These are phyloP conservation scores for Purshia tridentata DNA, from an alignment of 306 rosid species.

Conservation along the genomic window DNA sequence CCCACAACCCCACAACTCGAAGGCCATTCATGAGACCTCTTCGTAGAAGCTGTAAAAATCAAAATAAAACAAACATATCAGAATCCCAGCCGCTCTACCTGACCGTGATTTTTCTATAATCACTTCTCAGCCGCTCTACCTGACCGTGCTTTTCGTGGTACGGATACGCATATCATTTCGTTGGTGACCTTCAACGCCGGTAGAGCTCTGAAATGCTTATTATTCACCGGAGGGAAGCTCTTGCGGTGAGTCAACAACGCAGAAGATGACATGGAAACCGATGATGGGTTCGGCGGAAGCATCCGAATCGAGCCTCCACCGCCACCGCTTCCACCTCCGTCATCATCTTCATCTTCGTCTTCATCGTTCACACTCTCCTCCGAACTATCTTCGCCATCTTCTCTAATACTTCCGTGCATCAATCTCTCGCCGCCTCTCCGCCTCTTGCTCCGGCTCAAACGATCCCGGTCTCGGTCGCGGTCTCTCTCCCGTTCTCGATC, in stretches of 20 bases:
- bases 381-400: constrained; percentile 79
- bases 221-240: constrained; percentile 66
- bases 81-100: constrained; percentile 47
- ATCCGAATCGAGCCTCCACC: constrained; percentile 59
- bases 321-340: constrained; percentile 38
- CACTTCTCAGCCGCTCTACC: constrained; percentile 44
- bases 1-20: constrained; percentile 48
- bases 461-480: constrained; percentile 73
- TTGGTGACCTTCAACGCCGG: constrained; percentile 89
- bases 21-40: constrained; percentile 96
- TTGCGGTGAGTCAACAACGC: constrained; percentile 66
- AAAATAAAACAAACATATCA: constrained; percentile 5
- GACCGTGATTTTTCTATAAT: constrained; percentile 67
- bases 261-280: constrained; percentile 30
- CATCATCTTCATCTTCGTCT: constrained; percentile 77
- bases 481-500: constrained; percentile 63
- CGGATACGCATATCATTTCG: constrained; percentile 92
- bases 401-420: constrained; percentile 66
- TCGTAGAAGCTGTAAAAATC: constrained; percentile 62
- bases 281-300: constrained; percentile 78
- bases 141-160: constrained; percentile 95
- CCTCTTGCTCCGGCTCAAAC: constrained; percentile 75
- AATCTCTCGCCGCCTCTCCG: constrained; percentile 75
- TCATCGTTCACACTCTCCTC: constrained; percentile 91
- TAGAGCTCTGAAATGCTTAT: constrained; percentile 61